phyloP scores from a whole-genome alignment of 2,329 filamentous ascomycete species.

The Gremmenia infestans region DNA sequence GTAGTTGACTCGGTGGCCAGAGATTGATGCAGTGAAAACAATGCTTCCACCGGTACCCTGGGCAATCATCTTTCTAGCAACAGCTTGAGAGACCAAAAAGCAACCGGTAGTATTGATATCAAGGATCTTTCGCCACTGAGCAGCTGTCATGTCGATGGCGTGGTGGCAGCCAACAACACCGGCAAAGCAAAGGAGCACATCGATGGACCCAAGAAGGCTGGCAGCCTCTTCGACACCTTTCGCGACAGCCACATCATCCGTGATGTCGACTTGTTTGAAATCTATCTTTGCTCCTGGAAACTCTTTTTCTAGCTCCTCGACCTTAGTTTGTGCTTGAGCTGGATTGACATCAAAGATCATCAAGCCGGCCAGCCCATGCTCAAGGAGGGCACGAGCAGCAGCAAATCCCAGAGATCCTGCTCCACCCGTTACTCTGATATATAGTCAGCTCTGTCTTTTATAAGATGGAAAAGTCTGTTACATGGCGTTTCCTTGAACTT shows the following conservation, averaged over 20 bases:
- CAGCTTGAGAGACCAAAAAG: slow-evolving; percentile 66
- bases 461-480: slow-evolving; percentile 1
- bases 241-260: slow-evolving; percentile 44
- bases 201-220: slow-evolving; percentile 44
- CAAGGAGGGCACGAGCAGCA: slow-evolving; percentile 57
- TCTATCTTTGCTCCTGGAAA: slow-evolving; percentile 51
- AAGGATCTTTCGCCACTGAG: slow-evolving; percentile 58
- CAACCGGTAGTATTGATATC: slow-evolving; percentile 69
- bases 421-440: slow-evolving; percentile 52
- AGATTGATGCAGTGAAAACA: slow-evolving; percentile 63
- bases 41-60: slow-evolving; percentile 51
- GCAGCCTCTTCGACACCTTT: slow-evolving; percentile 38
- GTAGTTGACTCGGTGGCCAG: slow-evolving; percentile 63
- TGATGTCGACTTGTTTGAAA: slow-evolving; percentile 54
- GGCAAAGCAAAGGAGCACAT: slow-evolving; percentile 53
- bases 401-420: slow-evolving; percentile 58
- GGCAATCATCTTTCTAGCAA: slow-evolving; percentile 48
- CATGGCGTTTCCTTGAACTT: slow-evolving; percentile 48
- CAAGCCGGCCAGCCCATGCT: slow-evolving; percentile 58
- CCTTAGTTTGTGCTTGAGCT: slow-evolving; percentile 38
- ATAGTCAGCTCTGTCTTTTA: not conserved
- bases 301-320: slow-evolving; percentile 43
- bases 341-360: slow-evolving; percentile 53
- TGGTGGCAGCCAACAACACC: slow-evolving; percentile 61
- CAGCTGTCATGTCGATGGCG: slow-evolving; percentile 52